phyloP scores from a whole-genome alignment of 768 basidiomycete species.

The Mycena galopus region DNA sequence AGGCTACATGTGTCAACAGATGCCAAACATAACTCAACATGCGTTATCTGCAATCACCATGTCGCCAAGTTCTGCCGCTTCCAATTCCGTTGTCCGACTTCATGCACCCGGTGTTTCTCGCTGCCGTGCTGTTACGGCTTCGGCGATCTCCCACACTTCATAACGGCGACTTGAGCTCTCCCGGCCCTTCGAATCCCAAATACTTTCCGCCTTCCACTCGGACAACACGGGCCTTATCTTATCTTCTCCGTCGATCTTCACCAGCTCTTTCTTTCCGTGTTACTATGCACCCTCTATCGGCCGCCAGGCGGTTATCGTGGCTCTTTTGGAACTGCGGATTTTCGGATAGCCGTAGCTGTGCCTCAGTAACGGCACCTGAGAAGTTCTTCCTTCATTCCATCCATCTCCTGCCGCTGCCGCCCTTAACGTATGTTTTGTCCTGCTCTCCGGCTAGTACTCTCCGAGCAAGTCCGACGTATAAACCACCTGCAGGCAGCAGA shows the following conservation, averaged over 20 bases:
- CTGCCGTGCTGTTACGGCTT: not conserved
- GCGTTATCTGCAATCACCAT: no score
- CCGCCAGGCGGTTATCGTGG: not conserved
- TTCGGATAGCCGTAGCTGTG: slow-evolving; percentile 4
- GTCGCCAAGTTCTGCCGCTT: no score
- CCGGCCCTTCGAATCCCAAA: not conserved
- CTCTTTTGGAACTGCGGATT: slow-evolving; percentile 16
- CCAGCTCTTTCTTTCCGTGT: not conserved
- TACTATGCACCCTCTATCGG: not conserved
- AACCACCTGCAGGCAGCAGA: not conserved
- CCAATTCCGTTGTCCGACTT: no score
- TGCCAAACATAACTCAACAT: no score
- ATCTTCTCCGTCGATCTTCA: not conserved
- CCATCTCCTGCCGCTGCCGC: not conserved
- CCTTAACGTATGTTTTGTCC: not conserved
- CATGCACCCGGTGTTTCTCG: no score
- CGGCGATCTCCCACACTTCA: not conserved
- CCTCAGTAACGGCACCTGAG: not conserved
- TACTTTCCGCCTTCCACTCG: not conserved
- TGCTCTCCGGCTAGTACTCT: not conserved
- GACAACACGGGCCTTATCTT: not conserved
- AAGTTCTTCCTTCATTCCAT: not conserved
- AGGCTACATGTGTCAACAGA: no score
- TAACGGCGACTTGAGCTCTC: slow-evolving; percentile 1
- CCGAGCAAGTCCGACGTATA: not conserved